Evolutionary conservation across 179 eudicot species (phyloP), one percentile per base, ranked within the genome.

Genomic region (Spergularia azorica): DNA sequence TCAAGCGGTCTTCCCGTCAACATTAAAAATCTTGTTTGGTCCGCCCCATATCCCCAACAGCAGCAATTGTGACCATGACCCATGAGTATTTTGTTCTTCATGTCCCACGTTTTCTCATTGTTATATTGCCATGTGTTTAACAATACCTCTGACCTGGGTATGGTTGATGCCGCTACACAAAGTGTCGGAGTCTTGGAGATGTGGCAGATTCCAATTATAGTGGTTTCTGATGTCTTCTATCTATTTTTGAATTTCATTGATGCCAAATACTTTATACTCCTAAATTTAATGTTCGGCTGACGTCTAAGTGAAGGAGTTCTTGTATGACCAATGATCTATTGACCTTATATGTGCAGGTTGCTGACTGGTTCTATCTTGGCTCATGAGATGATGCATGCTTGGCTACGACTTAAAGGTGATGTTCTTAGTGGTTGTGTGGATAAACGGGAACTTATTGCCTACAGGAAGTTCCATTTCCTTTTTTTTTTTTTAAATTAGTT

Each of bases 361-460:
- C 86, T 90, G 48, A 92, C 95, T 15, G 95, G 95, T 48, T 89
- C 97, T 39, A 92, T 92, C 79, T 80, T 92, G 82, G 95, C 95
- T 67, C 97, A 92, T 72, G 95, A 92, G 85, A 89, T 90, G 97
- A 92, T 92, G 97, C 97, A 92, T 56, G 97, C 97, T 48, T 92
- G 93, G 95, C 89, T 92, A 61, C 90, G 97, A 64, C 91, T 92
- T 50, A 77, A 83, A 85, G 97, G 97, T 92, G 58, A 63, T 69
- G 46, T 43, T 13, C 75, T 62, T 20, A 20, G 32, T 26, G 32
- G 1, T 26, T 26, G 32, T 26, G 32, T 26, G 32, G 2, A 26
- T 26, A 26, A 26, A 26, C 32, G 32, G 32, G 32, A 26, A 26
- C 32, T 26, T 26, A 26, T 26, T 26, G 32, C 32, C 32, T 26